A percentile compares a stretch with the other conserved stretches of the same genome.
phyloP scores from a whole-genome alignment of 305 asterid genomes.

The Fraxinus angustifolia region DNA sequence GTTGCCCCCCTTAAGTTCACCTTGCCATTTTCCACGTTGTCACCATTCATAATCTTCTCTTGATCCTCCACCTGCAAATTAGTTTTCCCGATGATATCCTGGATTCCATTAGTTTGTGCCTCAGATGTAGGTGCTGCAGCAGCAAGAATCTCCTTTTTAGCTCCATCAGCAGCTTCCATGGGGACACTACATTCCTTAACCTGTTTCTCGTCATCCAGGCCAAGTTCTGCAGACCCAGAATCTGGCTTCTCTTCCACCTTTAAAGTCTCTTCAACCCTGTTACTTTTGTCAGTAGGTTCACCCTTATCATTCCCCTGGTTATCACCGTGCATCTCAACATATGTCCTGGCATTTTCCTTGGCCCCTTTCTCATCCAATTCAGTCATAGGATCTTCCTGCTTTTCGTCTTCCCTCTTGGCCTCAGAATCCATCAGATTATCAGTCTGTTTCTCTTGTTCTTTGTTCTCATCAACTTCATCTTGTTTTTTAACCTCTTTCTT shows the following conservation, averaged over 20 bases:
- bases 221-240: neutral
- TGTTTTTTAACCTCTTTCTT: conserved; percentile 23
- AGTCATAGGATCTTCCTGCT: conserved; percentile 22
- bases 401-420: neutral
- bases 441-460: conserved; percentile 24
- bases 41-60: conserved; percentile 34
- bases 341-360: conserved; percentile 17
- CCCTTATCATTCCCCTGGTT: conserved; percentile 3
- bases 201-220: conserved; percentile 19
- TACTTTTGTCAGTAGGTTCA: conserved; percentile 16
- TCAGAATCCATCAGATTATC: conserved; percentile 20
- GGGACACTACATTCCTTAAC: conserved; percentile 12
- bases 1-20: conserved; percentile 35
- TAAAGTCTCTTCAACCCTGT: conserved; percentile 27
- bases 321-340: conserved; percentile 4
- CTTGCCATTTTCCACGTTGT: conserved; percentile 41
- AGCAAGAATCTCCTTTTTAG: conserved; percentile 12
- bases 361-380: conserved; percentile 25
- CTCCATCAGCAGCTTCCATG: conserved; percentile 20
- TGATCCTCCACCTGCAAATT: conserved; percentile 34
- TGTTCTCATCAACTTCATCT: neutral
- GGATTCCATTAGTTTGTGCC: conserved; percentile 23
- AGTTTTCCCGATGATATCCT: conserved; percentile 19
- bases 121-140: neutral
- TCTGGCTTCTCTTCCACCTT: conserved; percentile 19